These are phyloP conservation scores for Sphaerostilbella broomeana DNA, from an alignment of 2,329 filamentous ascomycete species.

Conservation along the genomic window DNA sequence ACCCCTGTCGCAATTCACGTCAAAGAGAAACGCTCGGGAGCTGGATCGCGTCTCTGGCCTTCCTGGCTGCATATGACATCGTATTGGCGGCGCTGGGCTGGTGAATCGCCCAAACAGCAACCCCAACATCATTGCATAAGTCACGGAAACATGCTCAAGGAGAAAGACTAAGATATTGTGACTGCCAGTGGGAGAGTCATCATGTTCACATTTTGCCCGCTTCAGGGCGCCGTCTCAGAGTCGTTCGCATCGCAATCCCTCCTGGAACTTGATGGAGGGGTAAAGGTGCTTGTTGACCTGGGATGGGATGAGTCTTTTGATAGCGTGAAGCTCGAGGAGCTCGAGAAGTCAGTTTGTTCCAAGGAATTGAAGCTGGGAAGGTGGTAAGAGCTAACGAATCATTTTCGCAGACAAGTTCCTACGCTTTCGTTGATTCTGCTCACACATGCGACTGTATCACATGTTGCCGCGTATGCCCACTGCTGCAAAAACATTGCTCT, in stretches of 20 bases:
- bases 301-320: slow-evolving; percentile 96
- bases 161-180: slow-evolving; percentile 10
- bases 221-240: slow-evolving; percentile 84
- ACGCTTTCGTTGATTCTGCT: slow-evolving; percentile 90
- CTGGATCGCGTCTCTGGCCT: neutral
- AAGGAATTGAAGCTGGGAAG: neutral
- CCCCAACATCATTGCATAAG: neutral
- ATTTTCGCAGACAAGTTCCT: slow-evolving; percentile 63
- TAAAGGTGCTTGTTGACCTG: slow-evolving; percentile 90
- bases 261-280: slow-evolving; percentile 89
- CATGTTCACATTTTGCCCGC: slow-evolving; percentile 95
- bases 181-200: slow-evolving; percentile 20
- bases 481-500: slow-evolving; percentile 94
- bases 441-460: slow-evolving; percentile 85
- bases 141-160: slow-evolving; percentile 5
- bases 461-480: slow-evolving; percentile 89
- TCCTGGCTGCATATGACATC: neutral
- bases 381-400: slow-evolving; percentile 17
- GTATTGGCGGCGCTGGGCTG: too few species aligned
- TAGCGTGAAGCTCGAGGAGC: slow-evolving; percentile 69
- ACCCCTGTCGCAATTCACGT: neutral
- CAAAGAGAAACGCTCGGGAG: neutral
- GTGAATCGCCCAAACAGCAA: neutral
- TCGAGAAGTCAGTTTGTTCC: slow-evolving; percentile 68
- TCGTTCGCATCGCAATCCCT: slow-evolving; percentile 90